Evolutionary conservation across 371 early-diverging fungal genomes (phyloP).

Genomic region (Mortierella sp.): DNA sequence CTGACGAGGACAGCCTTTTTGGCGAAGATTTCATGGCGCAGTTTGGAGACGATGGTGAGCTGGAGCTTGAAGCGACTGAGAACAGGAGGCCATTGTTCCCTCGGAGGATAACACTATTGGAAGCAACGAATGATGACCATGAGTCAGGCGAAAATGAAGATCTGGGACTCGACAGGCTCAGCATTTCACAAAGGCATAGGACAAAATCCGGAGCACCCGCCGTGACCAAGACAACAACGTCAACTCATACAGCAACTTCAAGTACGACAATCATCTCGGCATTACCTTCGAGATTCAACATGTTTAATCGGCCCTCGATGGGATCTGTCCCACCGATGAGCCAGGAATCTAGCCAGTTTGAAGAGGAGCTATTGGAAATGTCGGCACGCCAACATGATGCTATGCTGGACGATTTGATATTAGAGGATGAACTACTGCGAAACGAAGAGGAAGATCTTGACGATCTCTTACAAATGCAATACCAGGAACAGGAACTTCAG

Average conservation of each 20-base stretch:
- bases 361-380: constrained; percentile 54
- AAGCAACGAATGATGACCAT: not conserved
- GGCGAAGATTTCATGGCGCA: constrained; percentile 50
- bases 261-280: constrained; percentile 45
- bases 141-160: constrained; percentile 20
- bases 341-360: constrained; percentile 25
- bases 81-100: constrained; percentile 34
- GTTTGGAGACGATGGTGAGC: constrained; percentile 31
- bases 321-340: not conserved
- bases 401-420: constrained; percentile 33
- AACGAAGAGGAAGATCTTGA: constrained; percentile 31
- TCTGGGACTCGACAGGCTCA: constrained; percentile 38
- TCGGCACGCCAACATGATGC: constrained; percentile 47
- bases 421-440: constrained; percentile 28
- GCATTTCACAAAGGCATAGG: constrained; percentile 44
- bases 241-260: constrained; percentile 31
- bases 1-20: constrained; percentile 31
- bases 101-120: constrained; percentile 35
- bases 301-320: constrained; percentile 9
- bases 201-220: constrained; percentile 21
- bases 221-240: constrained; percentile 14
- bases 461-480: constrained; percentile 23
- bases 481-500: constrained; percentile 28
- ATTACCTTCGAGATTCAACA: constrained; percentile 19
- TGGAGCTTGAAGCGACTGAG: constrained; percentile 19